Evolutionary conservation across 768 basidiomycete genomes (phyloP).

Genomic region (Tylopilus plumbeoviolaceoides): DNA sequence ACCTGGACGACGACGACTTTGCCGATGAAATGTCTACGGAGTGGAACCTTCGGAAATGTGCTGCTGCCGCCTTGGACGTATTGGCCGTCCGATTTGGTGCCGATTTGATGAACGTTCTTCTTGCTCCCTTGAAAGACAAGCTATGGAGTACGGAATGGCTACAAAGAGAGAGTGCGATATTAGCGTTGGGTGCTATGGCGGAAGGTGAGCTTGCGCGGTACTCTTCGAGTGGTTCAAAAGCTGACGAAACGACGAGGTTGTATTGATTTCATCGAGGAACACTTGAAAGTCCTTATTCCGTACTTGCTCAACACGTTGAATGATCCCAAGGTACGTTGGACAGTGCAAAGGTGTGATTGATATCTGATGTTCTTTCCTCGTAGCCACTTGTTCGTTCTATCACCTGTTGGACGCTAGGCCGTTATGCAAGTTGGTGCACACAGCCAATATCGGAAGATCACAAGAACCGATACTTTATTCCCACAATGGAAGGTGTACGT

Average conservation of each 20-base stretch:
- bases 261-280: conserved; percentile 92
- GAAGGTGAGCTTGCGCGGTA: conserved; percentile 61
- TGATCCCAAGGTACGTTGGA: conserved; percentile 74
- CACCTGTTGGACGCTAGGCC: conserved; percentile 98
- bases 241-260: conserved; percentile 58
- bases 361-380: conserved; percentile 4
- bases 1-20: conserved; percentile 80
- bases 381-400: conserved; percentile 97
- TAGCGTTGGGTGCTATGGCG: conserved; percentile 96
- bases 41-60: conserved; percentile 98
- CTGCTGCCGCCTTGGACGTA: conserved; percentile 95
- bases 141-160: conserved; percentile 93
- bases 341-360: neutral
- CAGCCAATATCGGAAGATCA: conserved; percentile 81
- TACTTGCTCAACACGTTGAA: conserved; percentile 88
- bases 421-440: conserved; percentile 98
- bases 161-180: conserved; percentile 90
- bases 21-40: conserved; percentile 97
- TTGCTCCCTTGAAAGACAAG: conserved; percentile 88
- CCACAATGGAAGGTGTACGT: conserved; percentile 95
- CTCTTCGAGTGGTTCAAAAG: neutral
- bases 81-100: conserved; percentile 88
- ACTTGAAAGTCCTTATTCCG: conserved; percentile 88
- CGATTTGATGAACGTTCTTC: conserved; percentile 85
- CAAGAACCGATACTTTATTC: conserved; percentile 87